Base-by-base conservation (phyloP, 2,329 filamentous ascomycete genomes). In the Calonectria pauciramosa region DNA sequence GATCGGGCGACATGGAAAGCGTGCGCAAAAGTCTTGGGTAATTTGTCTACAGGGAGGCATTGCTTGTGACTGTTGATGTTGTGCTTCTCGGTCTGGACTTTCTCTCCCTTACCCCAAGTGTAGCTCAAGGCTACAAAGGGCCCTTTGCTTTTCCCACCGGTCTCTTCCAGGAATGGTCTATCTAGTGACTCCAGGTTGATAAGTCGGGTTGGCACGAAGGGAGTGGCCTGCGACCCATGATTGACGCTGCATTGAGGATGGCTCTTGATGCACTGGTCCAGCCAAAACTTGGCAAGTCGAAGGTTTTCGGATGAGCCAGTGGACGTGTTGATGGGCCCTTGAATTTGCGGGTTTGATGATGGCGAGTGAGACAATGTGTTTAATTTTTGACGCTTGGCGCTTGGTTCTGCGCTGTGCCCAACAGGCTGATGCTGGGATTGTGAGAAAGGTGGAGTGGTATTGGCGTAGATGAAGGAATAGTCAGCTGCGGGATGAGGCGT, bases 61-160 rank as follows among this genome's bases (percentile, higher is more conserved):
- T 52, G 13, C 6, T 69, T 54, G 36, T 73, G 51, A 7, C 4
- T 11, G 2, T 36, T 2, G 38, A 70, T 68, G n/a, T 73, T 75
- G 9, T 34, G 14, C 16, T 52, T 59, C 7, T 18, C 9, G 1
- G 75, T 73, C 10, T 28, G 32, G 10, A 73, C 34, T 26, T 36
- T 49, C 20, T 63, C 20, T 11, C 51, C 68, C 7, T 64, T 30
- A 1, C 75, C 75, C 75, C 75, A 77, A 26, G 47, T 63, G 47
- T 77, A 75, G 54, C 75, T 77, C 34, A 77, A 49, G 16, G 65
- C 75, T 7, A 74, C 41, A 30, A 73, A 75, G 2, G 71, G 68
- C 7, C 59, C 71, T 47, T 28, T 54, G 11, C 44, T 49, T 20
- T 41, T 36, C 3, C 59, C 4, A 3, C 13, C 38, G 10, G 73